Evolutionary conservation across 768 basidiomycete species (phyloP).

Genomic region (Tulasnella sp.): DNA sequence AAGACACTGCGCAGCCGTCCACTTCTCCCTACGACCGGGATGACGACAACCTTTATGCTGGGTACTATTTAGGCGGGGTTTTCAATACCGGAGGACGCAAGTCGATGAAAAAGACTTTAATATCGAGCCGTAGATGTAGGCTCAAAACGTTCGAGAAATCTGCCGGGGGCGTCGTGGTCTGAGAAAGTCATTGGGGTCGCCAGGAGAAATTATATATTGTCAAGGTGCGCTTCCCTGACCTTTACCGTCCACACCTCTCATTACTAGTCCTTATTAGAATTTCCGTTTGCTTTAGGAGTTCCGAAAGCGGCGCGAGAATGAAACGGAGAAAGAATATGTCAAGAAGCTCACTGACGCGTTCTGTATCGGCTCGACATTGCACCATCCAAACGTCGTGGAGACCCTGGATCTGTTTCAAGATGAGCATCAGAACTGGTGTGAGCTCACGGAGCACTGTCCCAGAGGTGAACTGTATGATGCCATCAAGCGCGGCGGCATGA

Average conservation of each 20-base stretch:
- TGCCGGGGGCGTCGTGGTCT: slow-evolving; percentile 90
- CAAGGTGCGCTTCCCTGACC: slow-evolving; percentile 57
- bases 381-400: slow-evolving; percentile 93
- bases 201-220: slow-evolving; percentile 94
- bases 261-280: slow-evolving; percentile 12
- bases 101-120: slow-evolving; percentile 56
- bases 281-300: slow-evolving; percentile 59
- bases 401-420: slow-evolving; percentile 98
- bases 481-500: slow-evolving; percentile 95
- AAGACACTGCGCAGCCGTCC: no score
- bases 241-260: slow-evolving; percentile 5
- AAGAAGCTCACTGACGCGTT: slow-evolving; percentile 99
- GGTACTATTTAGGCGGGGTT: no score
- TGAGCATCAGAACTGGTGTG: slow-evolving; percentile 93
- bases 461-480: slow-evolving; percentile 97
- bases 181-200: slow-evolving; percentile 98
- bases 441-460: slow-evolving; percentile 99
- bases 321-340: slow-evolving; percentile 98
- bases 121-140: slow-evolving; percentile 58
- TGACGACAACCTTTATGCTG: no score
- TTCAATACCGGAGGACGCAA: slow-evolving; percentile 56
- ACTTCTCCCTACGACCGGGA: no score
- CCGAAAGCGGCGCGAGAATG: slow-evolving; percentile 93
- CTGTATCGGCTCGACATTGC: slow-evolving; percentile 88
- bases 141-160: slow-evolving; percentile 97